phyloP scores from a whole-genome alignment of 1,284 basidiomycete species.

The Cystobasidium sp. region DNA sequence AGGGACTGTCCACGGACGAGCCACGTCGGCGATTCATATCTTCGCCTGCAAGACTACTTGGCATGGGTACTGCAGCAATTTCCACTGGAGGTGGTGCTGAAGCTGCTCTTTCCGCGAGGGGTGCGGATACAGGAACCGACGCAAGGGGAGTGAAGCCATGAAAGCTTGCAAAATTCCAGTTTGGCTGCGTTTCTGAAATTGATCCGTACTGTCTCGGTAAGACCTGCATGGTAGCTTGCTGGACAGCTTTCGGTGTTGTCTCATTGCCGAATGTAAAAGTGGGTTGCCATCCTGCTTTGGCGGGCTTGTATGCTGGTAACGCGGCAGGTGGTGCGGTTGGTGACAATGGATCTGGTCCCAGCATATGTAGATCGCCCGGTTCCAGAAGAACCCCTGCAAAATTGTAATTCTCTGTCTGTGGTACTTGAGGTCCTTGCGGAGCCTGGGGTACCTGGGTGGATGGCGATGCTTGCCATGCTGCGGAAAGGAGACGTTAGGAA shows the following conservation, averaged over 20 bases:
- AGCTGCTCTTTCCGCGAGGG: constrained; percentile 23
- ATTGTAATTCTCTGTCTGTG: constrained; percentile 37
- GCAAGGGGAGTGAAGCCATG: constrained; percentile 38
- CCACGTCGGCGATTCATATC: constrained; percentile 37
- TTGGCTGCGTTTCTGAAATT: constrained; percentile 7
- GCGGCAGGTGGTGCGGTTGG: not conserved
- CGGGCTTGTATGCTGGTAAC: not conserved
- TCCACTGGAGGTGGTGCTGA: constrained; percentile 34
- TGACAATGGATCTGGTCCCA: constrained; percentile 39
- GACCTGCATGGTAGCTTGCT: constrained; percentile 14
- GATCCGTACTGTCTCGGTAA: not conserved
- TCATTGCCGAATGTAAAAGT: constrained; percentile 22
- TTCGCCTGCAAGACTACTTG: constrained; percentile 1
- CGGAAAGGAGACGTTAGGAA: not conserved
- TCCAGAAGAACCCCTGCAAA: constrained; percentile 39
- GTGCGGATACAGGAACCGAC: not conserved
- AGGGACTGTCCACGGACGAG: constrained; percentile 34
- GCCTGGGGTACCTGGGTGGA: too few species aligned
- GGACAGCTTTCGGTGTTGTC: constrained; percentile 11
- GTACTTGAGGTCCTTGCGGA: not conserved
- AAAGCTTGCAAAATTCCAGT: constrained; percentile 39
- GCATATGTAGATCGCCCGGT: constrained; percentile 35
- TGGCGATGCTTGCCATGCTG: constrained; percentile 11
- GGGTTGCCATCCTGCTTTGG: constrained; percentile 28
- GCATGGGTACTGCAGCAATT: not conserved